Conservation (phyloP, 495 filamentous ascomycete genomes). For the Platismatia glauca region DNA sequence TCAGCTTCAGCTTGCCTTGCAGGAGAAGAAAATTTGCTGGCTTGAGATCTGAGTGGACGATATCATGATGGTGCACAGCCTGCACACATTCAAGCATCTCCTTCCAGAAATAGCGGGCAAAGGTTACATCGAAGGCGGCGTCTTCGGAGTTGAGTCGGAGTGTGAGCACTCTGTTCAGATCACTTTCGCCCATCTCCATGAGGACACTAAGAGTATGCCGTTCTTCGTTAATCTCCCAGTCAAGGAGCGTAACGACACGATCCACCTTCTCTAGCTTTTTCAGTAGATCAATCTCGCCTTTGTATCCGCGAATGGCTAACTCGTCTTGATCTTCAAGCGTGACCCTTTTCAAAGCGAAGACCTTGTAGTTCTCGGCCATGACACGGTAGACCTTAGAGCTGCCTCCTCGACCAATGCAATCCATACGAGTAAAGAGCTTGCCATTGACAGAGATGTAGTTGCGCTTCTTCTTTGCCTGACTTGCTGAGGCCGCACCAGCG, state of each 20-base stretch:
- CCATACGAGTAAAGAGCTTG: slow-evolving; percentile 79
- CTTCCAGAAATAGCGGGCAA: slow-evolving; percentile 95
- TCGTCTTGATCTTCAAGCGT: slow-evolving; percentile 87
- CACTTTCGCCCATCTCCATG: slow-evolving; percentile 98
- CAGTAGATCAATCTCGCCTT: slow-evolving; percentile 92
- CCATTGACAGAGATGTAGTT: slow-evolving; percentile 80
- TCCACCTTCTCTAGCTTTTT: slow-evolving; percentile 74
- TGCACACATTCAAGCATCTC: slow-evolving; percentile 97
- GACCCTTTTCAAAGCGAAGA: slow-evolving; percentile 88
- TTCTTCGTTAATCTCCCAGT: slow-evolving; percentile 85
- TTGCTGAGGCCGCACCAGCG: slow-evolving; percentile 65
- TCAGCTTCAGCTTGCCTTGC: slow-evolving; percentile 73
- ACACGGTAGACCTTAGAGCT: slow-evolving; percentile 92
- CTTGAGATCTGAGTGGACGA: slow-evolving; percentile 94
- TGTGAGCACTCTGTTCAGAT: slow-evolving; percentile 77
- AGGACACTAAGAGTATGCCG: slow-evolving; percentile 81
- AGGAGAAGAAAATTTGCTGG: slow-evolving; percentile 91
- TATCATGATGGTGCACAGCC: slow-evolving; percentile 76
- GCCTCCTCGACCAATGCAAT: slow-evolving; percentile 83
- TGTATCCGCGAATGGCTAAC: slow-evolving; percentile 73
- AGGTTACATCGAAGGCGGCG: slow-evolving; percentile 71
- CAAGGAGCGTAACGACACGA: slow-evolving; percentile 78
- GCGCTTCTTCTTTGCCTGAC: slow-evolving; percentile 63
- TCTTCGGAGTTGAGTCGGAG: slow-evolving; percentile 63
- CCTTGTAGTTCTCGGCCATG: slow-evolving; percentile 91